Conservation (phyloP, 2,329 filamentous ascomycete species). For the Fusarium temperatum region DNA sequence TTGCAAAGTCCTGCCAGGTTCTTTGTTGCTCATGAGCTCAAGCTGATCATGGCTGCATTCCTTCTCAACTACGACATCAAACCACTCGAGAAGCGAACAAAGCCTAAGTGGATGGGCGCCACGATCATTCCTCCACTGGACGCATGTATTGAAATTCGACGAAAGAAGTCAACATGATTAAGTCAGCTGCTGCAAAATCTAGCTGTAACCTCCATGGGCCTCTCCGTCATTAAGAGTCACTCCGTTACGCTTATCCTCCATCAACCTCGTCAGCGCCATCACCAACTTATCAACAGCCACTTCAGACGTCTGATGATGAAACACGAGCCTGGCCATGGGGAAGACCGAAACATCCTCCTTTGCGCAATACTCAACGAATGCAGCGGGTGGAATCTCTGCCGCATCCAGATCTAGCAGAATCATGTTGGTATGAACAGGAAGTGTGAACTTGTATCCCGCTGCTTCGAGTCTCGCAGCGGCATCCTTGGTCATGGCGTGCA, state of each 20-base stretch:
- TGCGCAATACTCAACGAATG: slow-evolving; percentile 32
- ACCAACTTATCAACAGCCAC: slow-evolving; percentile 11
- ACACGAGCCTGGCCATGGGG: slow-evolving; percentile 28
- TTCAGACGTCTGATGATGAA: slow-evolving; percentile 34
- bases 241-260: slow-evolving; percentile 14
- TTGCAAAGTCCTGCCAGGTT: slow-evolving; percentile 59
- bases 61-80: slow-evolving; percentile 63
- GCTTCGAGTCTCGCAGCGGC: slow-evolving; percentile 17
- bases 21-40: slow-evolving; percentile 64
- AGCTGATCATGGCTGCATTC: slow-evolving; percentile 62
- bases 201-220: slow-evolving; percentile 23
- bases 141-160: slow-evolving; percentile 42
- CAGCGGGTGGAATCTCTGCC: slow-evolving; percentile 27
- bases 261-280: slow-evolving; percentile 21
- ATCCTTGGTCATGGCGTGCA: slow-evolving; percentile 32
- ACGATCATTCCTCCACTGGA: slow-evolving; percentile 48
- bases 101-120: slow-evolving; percentile 55
- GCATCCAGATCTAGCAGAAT: slow-evolving; percentile 37
- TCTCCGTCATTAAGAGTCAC: slow-evolving; percentile 4
- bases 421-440: slow-evolving; percentile 44
- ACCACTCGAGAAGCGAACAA: slow-evolving; percentile 50
- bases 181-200: not conserved
- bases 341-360: slow-evolving; percentile 19
- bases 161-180: not conserved
- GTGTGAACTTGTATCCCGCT: slow-evolving; percentile 35